A percentile compares a stretch with the other conserved stretches of the same genome.
Conservation (phyloP, 495 filamentous ascomycete species). For the Polyplosphaeria fusca region DNA sequence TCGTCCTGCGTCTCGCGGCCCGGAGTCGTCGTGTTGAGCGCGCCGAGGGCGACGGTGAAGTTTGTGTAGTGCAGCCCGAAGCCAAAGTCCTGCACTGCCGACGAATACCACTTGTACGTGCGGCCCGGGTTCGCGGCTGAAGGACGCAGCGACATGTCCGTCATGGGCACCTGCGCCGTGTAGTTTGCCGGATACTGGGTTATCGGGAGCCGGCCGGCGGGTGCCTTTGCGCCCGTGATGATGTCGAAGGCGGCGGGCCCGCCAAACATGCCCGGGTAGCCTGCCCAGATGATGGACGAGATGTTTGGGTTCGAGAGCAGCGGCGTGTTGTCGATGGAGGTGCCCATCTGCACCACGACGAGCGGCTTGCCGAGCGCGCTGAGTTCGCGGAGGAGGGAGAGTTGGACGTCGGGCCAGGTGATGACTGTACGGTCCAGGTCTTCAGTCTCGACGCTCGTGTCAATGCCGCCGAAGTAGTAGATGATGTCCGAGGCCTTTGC, state of each 20-base stretch:
- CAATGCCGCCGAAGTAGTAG: constrained; percentile 57
- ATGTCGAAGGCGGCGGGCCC: constrained; percentile 54
- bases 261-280: constrained; percentile 59
- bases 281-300: constrained; percentile 54
- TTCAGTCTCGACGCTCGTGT: constrained; percentile 55
- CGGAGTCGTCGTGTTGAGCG: constrained; percentile 9
- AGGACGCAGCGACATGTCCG: constrained; percentile 56
- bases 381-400: constrained; percentile 53
- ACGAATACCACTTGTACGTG: constrained; percentile 61
- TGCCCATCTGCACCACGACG: constrained; percentile 56
- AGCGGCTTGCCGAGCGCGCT: constrained; percentile 51
- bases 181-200: constrained; percentile 60
- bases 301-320: constrained; percentile 45
- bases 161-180: constrained; percentile 51
- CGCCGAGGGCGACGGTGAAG: constrained; percentile 41
- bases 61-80: constrained; percentile 54
- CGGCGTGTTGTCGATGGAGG: constrained; percentile 36
- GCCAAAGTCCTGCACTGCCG: constrained; percentile 53
- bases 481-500: constrained; percentile 54
- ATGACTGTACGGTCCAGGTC: constrained; percentile 53
- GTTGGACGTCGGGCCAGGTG: constrained; percentile 55
- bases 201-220: constrained; percentile 55
- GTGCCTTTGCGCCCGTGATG: constrained; percentile 51
- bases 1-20: neutral
- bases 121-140: constrained; percentile 44